Evolutionary conservation across 2,329 filamentous ascomycete species (phyloP).

Genomic region (Orbilia brochopaga): DNA sequence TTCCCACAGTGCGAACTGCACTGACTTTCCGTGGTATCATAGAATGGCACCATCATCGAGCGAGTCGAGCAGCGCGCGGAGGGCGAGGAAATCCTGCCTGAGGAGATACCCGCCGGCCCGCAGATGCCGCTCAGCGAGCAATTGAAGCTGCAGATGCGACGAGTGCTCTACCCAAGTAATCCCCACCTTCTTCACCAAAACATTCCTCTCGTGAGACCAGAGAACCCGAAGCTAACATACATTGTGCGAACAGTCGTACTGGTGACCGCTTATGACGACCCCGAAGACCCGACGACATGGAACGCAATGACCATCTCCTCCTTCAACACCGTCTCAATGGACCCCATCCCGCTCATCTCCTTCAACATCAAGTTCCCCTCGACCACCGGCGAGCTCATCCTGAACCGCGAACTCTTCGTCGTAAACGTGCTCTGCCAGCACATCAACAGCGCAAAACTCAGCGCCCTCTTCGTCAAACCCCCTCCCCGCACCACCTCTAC

Average conservation of each 20-base stretch:
- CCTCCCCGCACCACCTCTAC: constrained; percentile 8
- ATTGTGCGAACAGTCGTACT: constrained; percentile 10
- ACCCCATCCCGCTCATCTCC: constrained; percentile 52
- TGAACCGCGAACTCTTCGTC: constrained; percentile 43
- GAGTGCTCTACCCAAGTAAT: constrained; percentile 45
- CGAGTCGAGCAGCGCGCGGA: constrained; percentile 27
- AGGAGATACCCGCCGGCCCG: constrained; percentile 22
- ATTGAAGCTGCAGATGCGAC: constrained; percentile 40
- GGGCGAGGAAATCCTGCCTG: constrained; percentile 30
- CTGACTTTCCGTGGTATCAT: neutral
- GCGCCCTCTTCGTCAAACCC: constrained; percentile 24
- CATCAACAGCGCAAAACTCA: constrained; percentile 30
- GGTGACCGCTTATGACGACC: constrained; percentile 30
- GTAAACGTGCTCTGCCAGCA: constrained; percentile 45
- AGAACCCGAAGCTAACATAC: neutral
- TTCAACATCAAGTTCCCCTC: constrained; percentile 55
- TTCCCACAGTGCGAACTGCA: neutral
- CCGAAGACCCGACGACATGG: constrained; percentile 46
- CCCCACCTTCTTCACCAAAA: neutral
- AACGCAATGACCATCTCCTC: constrained; percentile 55
- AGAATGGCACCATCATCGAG: constrained; percentile 3
- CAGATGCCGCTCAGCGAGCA: constrained; percentile 32
- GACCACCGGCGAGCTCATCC: constrained; percentile 34
- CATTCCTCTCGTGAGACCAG: neutral
- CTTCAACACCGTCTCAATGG: constrained; percentile 54